Evolutionary conservation across 139 green algal genomes (phyloP), one percentile per base, ranked within the genome.

Genomic region (Auxenochlorella pyrenoidosa): DNA sequence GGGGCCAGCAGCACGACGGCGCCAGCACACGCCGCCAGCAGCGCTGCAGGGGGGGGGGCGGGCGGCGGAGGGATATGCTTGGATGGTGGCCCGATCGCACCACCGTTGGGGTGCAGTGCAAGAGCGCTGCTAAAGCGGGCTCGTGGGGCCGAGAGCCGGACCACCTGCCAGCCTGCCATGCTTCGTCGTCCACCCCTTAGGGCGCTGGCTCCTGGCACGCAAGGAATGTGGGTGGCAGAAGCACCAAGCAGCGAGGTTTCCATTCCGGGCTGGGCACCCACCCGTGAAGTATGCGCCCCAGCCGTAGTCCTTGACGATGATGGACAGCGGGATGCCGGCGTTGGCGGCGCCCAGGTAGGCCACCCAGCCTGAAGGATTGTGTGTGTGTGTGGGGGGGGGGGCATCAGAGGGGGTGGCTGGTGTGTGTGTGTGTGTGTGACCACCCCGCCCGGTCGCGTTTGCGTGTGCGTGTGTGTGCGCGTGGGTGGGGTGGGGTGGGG

Each of bases 221-320:
- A n/a, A n/a, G n/a, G n/a, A n/a, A n/a, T n/a, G n/a, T n/a, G n/a
- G n/a, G n/a, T n/a, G n/a, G n/a, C n/a, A n/a, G n/a, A n/a, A n/a
- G n/a, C n/a, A n/a, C n/a, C n/a, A n/a, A n/a, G n/a, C n/a, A n/a
- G n/a, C n/a, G n/a, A n/a, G n/a, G n/a, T n/a, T n/a, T n/a, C n/a
- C n/a, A n/a, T n/a, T n/a, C n/a, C n/a, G n/a, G n/a, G 47, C 47
- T 18, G 47, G 1, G 30, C 63, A 16, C 60, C 28, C 80, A 85
- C 80, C 80, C 8, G 82, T 87, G 91, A 99, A 99, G 92, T 98
- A 98, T 5, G 95, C 91, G 75, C 89, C 90, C 97, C 97, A 99
- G 81, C 96, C 96, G 76, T 94, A 98, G 71, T 97, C 90, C 93
- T 98, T 96, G 51, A 99, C 95, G 44, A 99, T 96, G 84, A 98